These are phyloP conservation scores for Celoporthe dispersa DNA, from an alignment of 2,329 filamentous ascomycete species.

Conservation along the genomic window DNA sequence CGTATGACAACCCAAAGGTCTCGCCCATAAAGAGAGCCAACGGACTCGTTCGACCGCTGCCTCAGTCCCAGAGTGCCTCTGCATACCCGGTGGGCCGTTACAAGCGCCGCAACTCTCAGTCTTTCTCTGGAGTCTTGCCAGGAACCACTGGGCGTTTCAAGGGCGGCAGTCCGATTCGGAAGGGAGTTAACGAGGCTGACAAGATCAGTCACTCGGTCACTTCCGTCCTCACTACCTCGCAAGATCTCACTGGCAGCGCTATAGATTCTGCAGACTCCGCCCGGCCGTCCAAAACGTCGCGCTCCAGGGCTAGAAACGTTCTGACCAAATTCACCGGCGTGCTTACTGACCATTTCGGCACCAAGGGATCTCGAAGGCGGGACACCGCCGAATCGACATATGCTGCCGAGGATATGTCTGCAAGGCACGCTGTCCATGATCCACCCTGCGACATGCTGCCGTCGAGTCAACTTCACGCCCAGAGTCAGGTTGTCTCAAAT, in stretches of 20 bases:
- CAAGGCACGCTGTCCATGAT: constrained; percentile 2
- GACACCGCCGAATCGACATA: background rate
- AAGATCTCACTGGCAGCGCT: constrained; percentile 14
- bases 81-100: constrained; percentile 6
- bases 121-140: constrained; percentile 3
- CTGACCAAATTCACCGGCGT: constrained; percentile 29
- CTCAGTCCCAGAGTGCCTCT: constrained; percentile 18
- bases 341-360: constrained; percentile 25
- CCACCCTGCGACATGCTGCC: constrained; percentile 1
- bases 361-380: constrained; percentile 8
- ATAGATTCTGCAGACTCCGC: background rate
- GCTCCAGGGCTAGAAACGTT: constrained; percentile 26
- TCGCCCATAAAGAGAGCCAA: constrained; percentile 17
- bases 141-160: background rate
- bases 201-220: constrained; percentile 22
- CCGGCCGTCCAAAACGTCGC: constrained; percentile 17
- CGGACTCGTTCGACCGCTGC: constrained; percentile 19
- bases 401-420: background rate
- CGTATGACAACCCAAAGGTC: background rate
- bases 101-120: background rate
- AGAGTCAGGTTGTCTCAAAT: constrained; percentile 10
- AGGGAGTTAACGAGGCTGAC: background rate
- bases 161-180: background rate
- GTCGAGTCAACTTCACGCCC: constrained; percentile 32
- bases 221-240: background rate